Conservation (phyloP, 2,329 filamentous ascomycete genomes). For the Ophiosphaerella narmari region DNA sequence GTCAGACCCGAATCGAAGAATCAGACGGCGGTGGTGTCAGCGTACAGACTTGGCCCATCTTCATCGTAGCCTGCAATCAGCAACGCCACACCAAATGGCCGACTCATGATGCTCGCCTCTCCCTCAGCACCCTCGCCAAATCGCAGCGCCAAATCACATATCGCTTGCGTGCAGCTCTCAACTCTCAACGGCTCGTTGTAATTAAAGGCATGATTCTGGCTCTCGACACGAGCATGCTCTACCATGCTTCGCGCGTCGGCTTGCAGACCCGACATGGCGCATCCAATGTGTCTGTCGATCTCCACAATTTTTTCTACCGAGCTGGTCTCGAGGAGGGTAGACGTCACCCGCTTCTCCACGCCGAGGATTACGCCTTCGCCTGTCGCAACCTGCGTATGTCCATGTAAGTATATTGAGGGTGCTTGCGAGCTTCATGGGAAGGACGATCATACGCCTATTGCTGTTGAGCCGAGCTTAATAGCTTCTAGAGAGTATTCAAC, state of each 20-base stretch:
- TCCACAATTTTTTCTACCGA: slow-evolving; percentile 99
- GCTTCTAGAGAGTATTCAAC: slow-evolving; percentile 99
- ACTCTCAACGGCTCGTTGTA: slow-evolving; percentile 94
- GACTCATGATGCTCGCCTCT: slow-evolving; percentile 97
- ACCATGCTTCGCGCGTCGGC: slow-evolving; percentile 97
- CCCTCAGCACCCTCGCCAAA: slow-evolving; percentile 98
- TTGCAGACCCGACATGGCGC: slow-evolving; percentile 97
- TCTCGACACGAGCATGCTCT: slow-evolving; percentile 96
- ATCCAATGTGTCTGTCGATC: slow-evolving; percentile 98
- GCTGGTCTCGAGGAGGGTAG: slow-evolving; percentile 93
- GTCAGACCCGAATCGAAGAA: too few relatives aligned
- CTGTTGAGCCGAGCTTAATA: slow-evolving; percentile 98
- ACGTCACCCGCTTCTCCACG: slow-evolving; percentile 98
- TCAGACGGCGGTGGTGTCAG: background rate
- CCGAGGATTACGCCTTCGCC: slow-evolving; percentile 94
- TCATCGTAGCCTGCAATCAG: slow-evolving; percentile 97
- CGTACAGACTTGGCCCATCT: slow-evolving; percentile 86
- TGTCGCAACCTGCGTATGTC: slow-evolving; percentile 70
- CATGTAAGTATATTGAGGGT: slow-evolving; percentile 12
- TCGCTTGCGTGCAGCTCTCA: slow-evolving; percentile 97
- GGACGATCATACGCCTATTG: slow-evolving; percentile 74
- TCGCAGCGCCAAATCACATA: slow-evolving; percentile 93
- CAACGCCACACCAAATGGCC: slow-evolving; percentile 94
- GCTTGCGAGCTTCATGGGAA: background rate
- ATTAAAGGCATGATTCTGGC: slow-evolving; percentile 96